Conservation (phyloP, 257 asterid genomes). For the Eucommia ulmoides region DNA sequence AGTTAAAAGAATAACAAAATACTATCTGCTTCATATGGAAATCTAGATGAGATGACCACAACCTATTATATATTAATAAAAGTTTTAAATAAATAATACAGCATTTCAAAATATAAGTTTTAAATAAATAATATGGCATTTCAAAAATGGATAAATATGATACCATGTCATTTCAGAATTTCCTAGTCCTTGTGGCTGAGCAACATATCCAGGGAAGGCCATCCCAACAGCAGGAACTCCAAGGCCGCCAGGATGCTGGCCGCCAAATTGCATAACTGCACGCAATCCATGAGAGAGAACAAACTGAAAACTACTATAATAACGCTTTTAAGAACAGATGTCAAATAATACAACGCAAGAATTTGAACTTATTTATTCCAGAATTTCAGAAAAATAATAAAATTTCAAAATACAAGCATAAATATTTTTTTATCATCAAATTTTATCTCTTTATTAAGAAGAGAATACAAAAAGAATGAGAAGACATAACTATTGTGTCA, state of each 20-base stretch:
- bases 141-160: neutral
- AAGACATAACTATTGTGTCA: too few relatives aligned
- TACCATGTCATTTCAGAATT: constrained; percentile 99
- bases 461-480: too few relatives aligned
- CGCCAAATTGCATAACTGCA: constrained; percentile 88
- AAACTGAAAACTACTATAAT: neutral
- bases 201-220: constrained; percentile 99
- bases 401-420: too few relatives aligned
- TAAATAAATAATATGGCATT: neutral
- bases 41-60: neutral
- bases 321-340: neutral
- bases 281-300: constrained; percentile 8
- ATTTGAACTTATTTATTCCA: neutral
- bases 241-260: constrained; percentile 85
- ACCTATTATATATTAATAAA: neutral
- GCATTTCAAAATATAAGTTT: neutral
- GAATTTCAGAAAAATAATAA: too few relatives aligned
- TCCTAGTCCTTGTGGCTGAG: constrained; percentile 72
- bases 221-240: constrained; percentile 99
- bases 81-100: too few relatives aligned
- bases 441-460: too few relatives aligned
- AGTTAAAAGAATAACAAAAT: neutral
- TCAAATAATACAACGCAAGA: neutral
- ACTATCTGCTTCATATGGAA: neutral
- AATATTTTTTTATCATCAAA: too few relatives aligned